Conservation (phyloP, 352 stramenopile species). For the Pythium aphanidermatum region DNA sequence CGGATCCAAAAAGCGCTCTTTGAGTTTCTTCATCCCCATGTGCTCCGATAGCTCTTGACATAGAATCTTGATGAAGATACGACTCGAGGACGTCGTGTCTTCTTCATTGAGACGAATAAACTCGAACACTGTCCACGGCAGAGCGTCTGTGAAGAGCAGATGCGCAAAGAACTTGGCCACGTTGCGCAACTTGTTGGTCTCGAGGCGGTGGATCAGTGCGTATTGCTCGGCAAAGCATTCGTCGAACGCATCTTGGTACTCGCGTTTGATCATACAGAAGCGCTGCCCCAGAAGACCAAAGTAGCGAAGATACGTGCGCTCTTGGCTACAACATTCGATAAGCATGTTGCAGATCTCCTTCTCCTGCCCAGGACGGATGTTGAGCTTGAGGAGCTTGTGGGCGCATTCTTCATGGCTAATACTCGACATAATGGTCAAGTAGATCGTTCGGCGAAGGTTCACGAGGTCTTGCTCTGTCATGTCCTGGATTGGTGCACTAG, state of each 20-base stretch:
- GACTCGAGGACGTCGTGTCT: constrained; percentile 97
- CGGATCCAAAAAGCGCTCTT: constrained; percentile 91
- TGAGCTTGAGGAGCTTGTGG: constrained; percentile 98
- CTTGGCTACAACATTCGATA: constrained; percentile 98
- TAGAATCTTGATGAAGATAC: constrained; percentile 99
- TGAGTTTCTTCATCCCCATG: constrained; percentile 94
- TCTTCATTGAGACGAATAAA: constrained; percentile 98
- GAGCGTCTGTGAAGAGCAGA: constrained; percentile 95
- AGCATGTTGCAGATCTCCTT: constrained; percentile 99
- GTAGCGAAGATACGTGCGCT: constrained; percentile 96
- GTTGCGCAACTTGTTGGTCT: constrained; percentile 99
- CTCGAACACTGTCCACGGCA: constrained; percentile 97
- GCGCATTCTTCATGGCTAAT: constrained; percentile 98
- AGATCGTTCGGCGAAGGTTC: constrained; percentile 98
- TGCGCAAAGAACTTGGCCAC: constrained; percentile 99
- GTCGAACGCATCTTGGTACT: constrained; percentile 96
- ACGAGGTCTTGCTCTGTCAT: constrained; percentile 97
- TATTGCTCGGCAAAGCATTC: constrained; percentile 94
- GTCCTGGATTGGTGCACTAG: constrained; percentile 87
- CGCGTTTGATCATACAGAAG: constrained; percentile 95
- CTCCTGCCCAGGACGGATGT: constrained; percentile 95
- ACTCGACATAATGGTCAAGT: constrained; percentile 99
- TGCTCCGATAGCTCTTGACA: constrained; percentile 97
- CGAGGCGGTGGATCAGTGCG: constrained; percentile 94
- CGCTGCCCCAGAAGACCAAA: constrained; percentile 96